Evolutionary conservation across 768 basidiomycete species (phyloP).

Genomic region (Amanita subjunquillea): DNA sequence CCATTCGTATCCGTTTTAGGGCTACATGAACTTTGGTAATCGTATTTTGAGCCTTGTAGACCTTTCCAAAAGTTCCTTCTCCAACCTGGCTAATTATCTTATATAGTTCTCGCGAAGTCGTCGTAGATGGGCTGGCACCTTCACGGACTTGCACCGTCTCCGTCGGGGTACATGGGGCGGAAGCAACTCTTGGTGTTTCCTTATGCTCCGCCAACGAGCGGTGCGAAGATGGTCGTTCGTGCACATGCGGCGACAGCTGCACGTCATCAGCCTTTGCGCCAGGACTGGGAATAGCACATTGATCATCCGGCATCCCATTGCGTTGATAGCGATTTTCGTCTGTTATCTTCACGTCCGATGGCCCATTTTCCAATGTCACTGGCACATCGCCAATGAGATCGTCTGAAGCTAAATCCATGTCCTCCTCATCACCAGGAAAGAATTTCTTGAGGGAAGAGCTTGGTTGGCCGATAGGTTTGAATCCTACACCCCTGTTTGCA

Average conservation of each 20-base stretch:
- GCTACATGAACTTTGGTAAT: constrained; percentile 74
- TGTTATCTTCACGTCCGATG: not conserved
- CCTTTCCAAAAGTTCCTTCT: constrained; percentile 97
- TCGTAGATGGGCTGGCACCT: constrained; percentile 9
- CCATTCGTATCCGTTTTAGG: constrained; percentile 95
- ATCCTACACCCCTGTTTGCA: constrained; percentile 34
- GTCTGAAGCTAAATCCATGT: constrained; percentile 31
- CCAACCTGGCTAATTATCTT: constrained; percentile 89
- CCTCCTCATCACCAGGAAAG: constrained; percentile 78
- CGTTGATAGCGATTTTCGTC: not conserved
- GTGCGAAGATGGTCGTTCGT: not conserved
- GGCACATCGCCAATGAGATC: constrained; percentile 9
- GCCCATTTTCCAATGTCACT: constrained; percentile 2
- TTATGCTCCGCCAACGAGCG: not conserved
- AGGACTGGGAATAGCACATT: not conserved
- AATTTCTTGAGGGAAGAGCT: constrained; percentile 62
- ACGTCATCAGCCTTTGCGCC: not conserved
- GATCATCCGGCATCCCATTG: not conserved
- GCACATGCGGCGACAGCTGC: not conserved
- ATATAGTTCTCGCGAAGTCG: constrained; percentile 51
- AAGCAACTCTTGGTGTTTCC: not conserved
- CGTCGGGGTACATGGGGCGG: not conserved
- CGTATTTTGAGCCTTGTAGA: constrained; percentile 87
- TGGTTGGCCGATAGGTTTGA: constrained; percentile 55
- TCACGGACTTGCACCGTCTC: constrained; percentile 2